Percentiles rank a stretch among this genome's conserved stretches.
phyloP scores from a whole-genome alignment of 1,284 basidiomycete species.

The Ceratorhiza oryzae-sativae region DNA sequence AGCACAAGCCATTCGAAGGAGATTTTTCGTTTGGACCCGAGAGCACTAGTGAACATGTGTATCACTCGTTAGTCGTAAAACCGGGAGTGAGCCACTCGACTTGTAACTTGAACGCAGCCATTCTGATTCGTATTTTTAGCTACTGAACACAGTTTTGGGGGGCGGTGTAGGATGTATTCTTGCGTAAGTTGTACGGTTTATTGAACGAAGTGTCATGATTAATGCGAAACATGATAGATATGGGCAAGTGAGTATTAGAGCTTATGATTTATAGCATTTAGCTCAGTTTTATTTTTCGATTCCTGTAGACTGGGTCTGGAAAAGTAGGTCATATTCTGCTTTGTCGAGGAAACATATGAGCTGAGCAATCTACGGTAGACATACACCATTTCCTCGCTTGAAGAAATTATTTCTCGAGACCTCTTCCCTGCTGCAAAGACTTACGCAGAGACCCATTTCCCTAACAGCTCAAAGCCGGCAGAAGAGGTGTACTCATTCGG shows the following conservation, averaged over 20 bases:
- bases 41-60: constrained; percentile 51
- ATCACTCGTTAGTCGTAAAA: constrained; percentile 49
- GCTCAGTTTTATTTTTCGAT: neutral
- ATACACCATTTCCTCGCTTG: constrained; percentile 34
- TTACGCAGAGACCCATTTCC: constrained; percentile 25
- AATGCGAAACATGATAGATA: constrained; percentile 6
- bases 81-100: constrained; percentile 47
- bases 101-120: neutral
- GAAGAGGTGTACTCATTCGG: constrained; percentile 26
- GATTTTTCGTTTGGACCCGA: constrained; percentile 52
- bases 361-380: neutral
- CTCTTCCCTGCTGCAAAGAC: constrained; percentile 19
- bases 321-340: neutral
- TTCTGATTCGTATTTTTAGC: constrained; percentile 41
- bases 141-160: constrained; percentile 50
- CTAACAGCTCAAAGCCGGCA: constrained; percentile 1
- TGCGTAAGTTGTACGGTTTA: constrained; percentile 45
- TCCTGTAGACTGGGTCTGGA: constrained; percentile 25
- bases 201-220: neutral
- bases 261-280: neutral
- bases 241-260: constrained; percentile 12
- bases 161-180: constrained; percentile 51
- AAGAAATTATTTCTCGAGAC: constrained; percentile 33
- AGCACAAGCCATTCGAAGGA: constrained; percentile 51
- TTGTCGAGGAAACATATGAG: neutral